Conservation (phyloP, 2,329 filamentous ascomycete species). For the Fusarium pseudograminearum region DNA sequence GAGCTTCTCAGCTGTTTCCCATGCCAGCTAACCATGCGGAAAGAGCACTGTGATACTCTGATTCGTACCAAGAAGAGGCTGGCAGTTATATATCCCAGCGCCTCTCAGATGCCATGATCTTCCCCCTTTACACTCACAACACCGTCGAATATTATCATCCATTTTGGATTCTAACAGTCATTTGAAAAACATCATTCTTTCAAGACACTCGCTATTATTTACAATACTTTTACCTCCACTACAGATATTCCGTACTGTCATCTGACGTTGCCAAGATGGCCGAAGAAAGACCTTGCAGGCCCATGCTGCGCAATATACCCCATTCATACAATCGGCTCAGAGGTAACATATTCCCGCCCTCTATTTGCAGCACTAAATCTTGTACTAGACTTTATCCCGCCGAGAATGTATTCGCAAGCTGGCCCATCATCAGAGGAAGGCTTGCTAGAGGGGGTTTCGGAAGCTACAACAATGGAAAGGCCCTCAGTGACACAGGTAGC, state of each 20-base stretch:
- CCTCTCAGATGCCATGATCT: neutral
- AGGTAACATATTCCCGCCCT: neutral
- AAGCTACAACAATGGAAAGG: too few species aligned
- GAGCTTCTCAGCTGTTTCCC: neutral
- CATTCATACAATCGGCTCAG: neutral
- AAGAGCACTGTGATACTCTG: neutral
- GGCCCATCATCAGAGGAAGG: too few species aligned
- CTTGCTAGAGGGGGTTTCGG: too few species aligned
- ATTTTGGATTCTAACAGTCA: conserved; percentile 19
- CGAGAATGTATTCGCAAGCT: too few species aligned
- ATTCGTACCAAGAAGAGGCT: neutral
- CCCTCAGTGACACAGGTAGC: too few species aligned
- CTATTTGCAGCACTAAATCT: neutral
- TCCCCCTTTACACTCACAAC: neutral
- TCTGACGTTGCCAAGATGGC: neutral
- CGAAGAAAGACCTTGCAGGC: neutral
- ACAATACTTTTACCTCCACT: neutral
- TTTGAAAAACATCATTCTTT: conserved; percentile 19
- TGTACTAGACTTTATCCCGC: neutral
- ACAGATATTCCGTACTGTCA: neutral
- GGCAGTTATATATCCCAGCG: neutral
- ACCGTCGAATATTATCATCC: neutral
- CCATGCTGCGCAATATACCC: neutral
- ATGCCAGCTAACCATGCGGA: neutral
- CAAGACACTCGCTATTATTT: conserved; percentile 8